Percentiles rank a stretch among this genome's conserved stretches.
These are phyloP conservation scores for Mortierella sp. DNA, from an alignment of 371 early-diverging fungal genomes.

Conservation along the genomic window DNA sequence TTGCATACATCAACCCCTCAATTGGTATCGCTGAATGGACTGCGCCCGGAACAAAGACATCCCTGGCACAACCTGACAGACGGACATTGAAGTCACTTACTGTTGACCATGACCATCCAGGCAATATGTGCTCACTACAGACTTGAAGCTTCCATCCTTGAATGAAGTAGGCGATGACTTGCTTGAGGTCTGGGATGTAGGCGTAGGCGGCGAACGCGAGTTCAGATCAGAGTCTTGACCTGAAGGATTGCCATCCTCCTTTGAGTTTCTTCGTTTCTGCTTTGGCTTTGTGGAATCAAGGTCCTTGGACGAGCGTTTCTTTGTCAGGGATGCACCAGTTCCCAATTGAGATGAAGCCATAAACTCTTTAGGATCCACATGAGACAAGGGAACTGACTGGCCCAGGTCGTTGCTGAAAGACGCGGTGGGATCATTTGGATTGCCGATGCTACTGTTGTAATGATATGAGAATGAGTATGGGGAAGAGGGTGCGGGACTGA, in stretches of 20 bases:
- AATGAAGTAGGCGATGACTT: constrained; percentile 2
- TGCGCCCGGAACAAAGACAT: neutral
- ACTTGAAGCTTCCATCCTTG: constrained; percentile 25
- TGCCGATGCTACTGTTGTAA: constrained; percentile 1
- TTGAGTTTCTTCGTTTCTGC: constrained; percentile 36
- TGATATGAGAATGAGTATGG: constrained; percentile 37
- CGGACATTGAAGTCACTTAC: constrained; percentile 35
- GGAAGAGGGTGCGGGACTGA: constrained; percentile 43
- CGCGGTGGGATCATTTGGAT: constrained; percentile 5
- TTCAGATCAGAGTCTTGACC: constrained; percentile 22
- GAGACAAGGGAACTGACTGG: no score
- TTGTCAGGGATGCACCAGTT: constrained; percentile 16
- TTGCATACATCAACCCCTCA: no score
- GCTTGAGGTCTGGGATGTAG: constrained; percentile 22
- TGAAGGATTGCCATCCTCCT: no score
- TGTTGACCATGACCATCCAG: constrained; percentile 50
- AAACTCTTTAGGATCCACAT: no score
- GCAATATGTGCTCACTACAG: constrained; percentile 51
- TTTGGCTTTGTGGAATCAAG: constrained; percentile 38
- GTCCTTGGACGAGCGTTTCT: constrained; percentile 47
- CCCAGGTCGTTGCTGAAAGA: no score
- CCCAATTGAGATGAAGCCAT: constrained; percentile 18
- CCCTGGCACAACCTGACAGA: neutral
- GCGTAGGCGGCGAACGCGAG: constrained; percentile 19
- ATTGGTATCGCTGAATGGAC: no score